A percentile compares a stretch with the other conserved stretches of the same genome.
phyloP scores from a whole-genome alignment of 2,329 filamentous ascomycete genomes.

The Penicillium sp. region DNA sequence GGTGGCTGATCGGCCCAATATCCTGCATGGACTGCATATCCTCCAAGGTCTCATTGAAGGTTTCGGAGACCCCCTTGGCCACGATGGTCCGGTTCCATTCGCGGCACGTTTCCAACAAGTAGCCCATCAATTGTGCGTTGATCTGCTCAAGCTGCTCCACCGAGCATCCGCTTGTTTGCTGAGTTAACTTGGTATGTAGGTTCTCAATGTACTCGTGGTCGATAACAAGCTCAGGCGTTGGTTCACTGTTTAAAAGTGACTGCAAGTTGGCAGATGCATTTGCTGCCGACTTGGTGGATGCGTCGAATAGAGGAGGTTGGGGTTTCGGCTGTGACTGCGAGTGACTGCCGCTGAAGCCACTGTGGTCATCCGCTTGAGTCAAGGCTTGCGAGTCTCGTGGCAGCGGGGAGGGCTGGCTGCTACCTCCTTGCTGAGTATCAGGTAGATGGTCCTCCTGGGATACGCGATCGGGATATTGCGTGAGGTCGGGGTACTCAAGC shows the following conservation, averaged over 20 bases:
- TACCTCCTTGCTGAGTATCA: conserved; percentile 63
- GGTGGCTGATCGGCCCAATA: conserved; percentile 40
- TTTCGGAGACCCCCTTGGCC: conserved; percentile 62
- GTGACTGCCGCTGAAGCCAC: conserved; percentile 34
- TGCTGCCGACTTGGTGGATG: conserved; percentile 31
- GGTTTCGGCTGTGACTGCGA: conserved; percentile 43
- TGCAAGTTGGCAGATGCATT: conserved; percentile 34
- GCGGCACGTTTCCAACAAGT: conserved; percentile 76
- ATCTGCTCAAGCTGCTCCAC: conserved; percentile 97
- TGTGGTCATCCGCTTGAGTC: conserved; percentile 28
- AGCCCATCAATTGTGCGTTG: conserved; percentile 86
- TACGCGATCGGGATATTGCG: conserved; percentile 53
- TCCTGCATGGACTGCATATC: conserved; percentile 62
- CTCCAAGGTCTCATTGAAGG: conserved; percentile 71
- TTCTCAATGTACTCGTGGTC: conserved; percentile 57
- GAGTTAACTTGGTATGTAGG: conserved; percentile 67
- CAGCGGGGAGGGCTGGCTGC: conserved; percentile 38
- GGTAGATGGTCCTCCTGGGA: conserved; percentile 64
- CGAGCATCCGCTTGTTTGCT: conserved; percentile 73
- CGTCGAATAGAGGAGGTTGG: conserved; percentile 46
- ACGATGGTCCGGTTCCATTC: conserved; percentile 86
- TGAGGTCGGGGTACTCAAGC: conserved; percentile 60
- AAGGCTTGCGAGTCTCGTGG: conserved; percentile 23
- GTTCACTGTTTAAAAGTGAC: conserved; percentile 38
- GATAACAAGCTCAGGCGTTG: conserved; percentile 38